Evolutionary conservation across 1,284 basidiomycete species (phyloP), one percentile per base, ranked within the genome.

Genomic region (Fistulina hepatica): DNA sequence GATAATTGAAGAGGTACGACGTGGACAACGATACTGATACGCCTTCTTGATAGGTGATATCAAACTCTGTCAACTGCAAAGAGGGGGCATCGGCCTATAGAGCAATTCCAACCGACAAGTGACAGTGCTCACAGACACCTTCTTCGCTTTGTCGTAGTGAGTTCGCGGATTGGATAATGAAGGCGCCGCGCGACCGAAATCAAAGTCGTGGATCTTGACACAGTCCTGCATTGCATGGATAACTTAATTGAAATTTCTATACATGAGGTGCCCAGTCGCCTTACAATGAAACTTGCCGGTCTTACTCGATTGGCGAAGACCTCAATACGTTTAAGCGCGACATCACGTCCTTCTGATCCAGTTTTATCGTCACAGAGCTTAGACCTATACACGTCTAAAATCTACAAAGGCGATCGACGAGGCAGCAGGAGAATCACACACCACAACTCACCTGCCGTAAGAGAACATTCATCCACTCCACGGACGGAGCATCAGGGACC

Each of bases 1-100:
- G 84, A 49, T 88, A 85, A 53, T 88, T 85, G 59, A 88, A 82
- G 17, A 88, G 60, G 48, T 83, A 81, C 16, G 82, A 80, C 1
- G 84, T 88, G 21, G 84, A 85, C 17, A 89, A 64, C 1, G 83
- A 82, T 24, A 86, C 58, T 2, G 83, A 85, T 30, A 82, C 45
- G 6, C 69, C 71, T 52, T 88, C 84, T 6, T 64, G 67, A 51
- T 89, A 89, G 20, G 64, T 63, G 49, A 82, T 63, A 50, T 76
- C 76, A 42, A 81, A 73, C 56, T 76, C 72, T 44, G 65, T 68
- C 48, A 69, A 64, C 73, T 77, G 48, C 20, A 28, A 19, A 17
- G 35, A 20, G 35, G 11, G 21, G 31, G 24, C 40, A 25, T 11
- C 3, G 41, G 41, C 20, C 25, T 15, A 8, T 30, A 35, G 32